Evolutionary conservation across 257 asterid genomes (phyloP), one percentile per base, ranked within the genome.

Genomic region (Forsythia viridissima): DNA sequence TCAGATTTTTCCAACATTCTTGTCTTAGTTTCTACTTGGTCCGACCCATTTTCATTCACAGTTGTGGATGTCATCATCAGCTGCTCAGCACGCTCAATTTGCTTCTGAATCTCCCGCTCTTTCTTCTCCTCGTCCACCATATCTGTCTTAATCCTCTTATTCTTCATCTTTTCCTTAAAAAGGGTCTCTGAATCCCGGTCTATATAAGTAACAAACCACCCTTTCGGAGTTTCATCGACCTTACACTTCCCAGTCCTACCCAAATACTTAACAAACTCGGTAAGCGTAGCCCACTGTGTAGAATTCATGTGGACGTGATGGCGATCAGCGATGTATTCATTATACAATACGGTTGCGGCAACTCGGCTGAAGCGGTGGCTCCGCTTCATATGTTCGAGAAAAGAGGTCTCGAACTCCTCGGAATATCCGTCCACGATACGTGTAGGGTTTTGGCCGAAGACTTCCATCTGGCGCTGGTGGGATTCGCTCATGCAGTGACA

Each of bases 401-500:
- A 95, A 18, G 77, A 2, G 4, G 24, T 24, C 70, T 93, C 99
- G 40, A 93, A 95, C 82, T 95, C 97, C 61, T 93, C 92, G 0
- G 99, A 87, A 84, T 92, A 95, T 15, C 97, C 98, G 38, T 83
- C 85, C 40, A 93, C 79, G 41, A 95, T 86, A 2, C 97, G 92
- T 68, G 83, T 73, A 18, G 98, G 90, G 82, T 95, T 92, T 80
- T 95, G 96, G 20, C 98, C 99, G 76, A 92, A 95, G 7, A 93
- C 87, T 84, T 92, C 91, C 98, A 95, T 95, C 87, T 95, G 97
- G 40, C 98, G 94, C 80, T 93, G 97, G 86, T 95, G 97, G 3
- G 97, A 89, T 80, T 95, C 98, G 79, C 97, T 92, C 98, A 92
- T 93, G 41, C 97, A 93, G 70, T 95, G 98, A 83, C 99, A 95